Evolutionary conservation across 345 rosid genomes (phyloP).

Genomic region (Noccaea caerulescens): DNA sequence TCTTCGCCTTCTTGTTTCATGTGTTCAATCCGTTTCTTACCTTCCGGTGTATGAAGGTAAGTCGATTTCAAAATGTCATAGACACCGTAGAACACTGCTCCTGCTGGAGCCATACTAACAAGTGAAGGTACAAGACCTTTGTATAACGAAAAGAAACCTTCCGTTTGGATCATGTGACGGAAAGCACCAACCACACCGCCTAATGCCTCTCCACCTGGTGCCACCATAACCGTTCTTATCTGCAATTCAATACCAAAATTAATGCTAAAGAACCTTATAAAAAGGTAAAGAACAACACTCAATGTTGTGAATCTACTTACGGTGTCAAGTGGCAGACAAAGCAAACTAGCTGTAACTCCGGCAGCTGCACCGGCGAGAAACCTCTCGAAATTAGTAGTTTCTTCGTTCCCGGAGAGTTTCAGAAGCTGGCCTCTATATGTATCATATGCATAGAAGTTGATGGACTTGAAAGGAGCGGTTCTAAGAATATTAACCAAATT

Average conservation of each 20-base stretch:
- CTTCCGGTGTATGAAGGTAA: constrained; percentile 67
- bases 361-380: constrained; percentile 82
- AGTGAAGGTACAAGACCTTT: constrained; percentile 78
- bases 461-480: constrained; percentile 79
- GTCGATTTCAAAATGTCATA: constrained; percentile 69
- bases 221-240: constrained; percentile 76
- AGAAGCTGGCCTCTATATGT: constrained; percentile 72
- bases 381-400: constrained; percentile 69
- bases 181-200: constrained; percentile 75
- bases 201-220: constrained; percentile 77
- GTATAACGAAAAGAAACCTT: constrained; percentile 75
- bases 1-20: constrained; percentile 60
- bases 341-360: constrained; percentile 68
- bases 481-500: constrained; percentile 71
- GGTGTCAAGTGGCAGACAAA: constrained; percentile 77
- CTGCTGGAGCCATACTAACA: constrained; percentile 75
- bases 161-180: constrained; percentile 62
- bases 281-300: background rate
- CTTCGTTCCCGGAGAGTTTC: constrained; percentile 59
- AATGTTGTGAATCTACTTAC: constrained; percentile 46
- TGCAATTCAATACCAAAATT: constrained; percentile 30
- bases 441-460: constrained; percentile 76
- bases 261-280: constrained; percentile 19
- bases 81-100: constrained; percentile 76
- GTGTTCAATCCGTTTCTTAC: constrained; percentile 63